Base-by-base conservation (phyloP, 805 yeast genomes). In the Starmerella stigmatis region DNA sequence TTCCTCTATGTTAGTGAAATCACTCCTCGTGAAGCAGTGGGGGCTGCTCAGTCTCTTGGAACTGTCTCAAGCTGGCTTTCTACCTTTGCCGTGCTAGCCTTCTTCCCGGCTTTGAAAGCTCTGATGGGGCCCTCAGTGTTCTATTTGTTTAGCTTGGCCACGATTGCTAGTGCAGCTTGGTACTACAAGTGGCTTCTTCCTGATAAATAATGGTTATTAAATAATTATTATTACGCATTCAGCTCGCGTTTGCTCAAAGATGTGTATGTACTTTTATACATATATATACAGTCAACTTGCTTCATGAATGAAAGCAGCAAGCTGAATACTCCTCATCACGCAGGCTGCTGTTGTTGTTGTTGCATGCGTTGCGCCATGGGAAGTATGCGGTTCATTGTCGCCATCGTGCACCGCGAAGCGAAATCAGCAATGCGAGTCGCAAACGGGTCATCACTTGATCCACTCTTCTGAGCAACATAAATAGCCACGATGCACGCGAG, bases 1-100 rank as follows among this genome's bases (percentile, higher is more conserved):
- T 89, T 92, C 65, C 65, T 89, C 53, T 64, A 88, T 43, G 79
- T 89, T 10, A 76, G 94, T 6, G 97, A 92, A 60, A 78, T 89
- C n/a, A 81, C 94, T 0, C 94, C 86, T 49, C 65, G 73, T 2
- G 76, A 78, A 48, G 89, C 89, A 2, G 78, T 78, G 46, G 88
- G 88, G 2, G 69, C 78, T 36, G 96, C 97, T 0, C 98, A 92
- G 64, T 80, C 94, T 60, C 81, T 84, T 70, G 97, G 95, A 11
- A 86, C 92, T 0, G 75, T 85, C 12, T 75, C 84, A 67, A 92
- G 89, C 61, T 89, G 96, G 96, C 55, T 84, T 10, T 81, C 94
- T 9, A 86, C 96, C 0, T 89, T 92, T 57, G 54, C 78, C 0
- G 54, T 64, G 22, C 96, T 94, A 1, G 81, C 71, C 50, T 58